Evolutionary conservation across 331 rosid genomes (phyloP), one percentile per base, ranked within the genome.

Genomic region (Acacia concinna): DNA sequence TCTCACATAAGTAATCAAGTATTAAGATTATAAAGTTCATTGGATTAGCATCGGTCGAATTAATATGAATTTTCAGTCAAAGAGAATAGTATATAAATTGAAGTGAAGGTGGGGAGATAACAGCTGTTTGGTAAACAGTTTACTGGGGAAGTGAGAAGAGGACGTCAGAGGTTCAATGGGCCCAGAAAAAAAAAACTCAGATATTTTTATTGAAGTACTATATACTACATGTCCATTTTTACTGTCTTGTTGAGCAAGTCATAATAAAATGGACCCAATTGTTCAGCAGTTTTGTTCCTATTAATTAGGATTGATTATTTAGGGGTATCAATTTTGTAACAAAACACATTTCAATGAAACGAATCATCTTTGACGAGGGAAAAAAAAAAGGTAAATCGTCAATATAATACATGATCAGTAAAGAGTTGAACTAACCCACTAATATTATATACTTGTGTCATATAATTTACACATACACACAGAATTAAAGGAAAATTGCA

Each of bases 141-240:
- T 82, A 82, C 82, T 84, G 11, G 87, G 79, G 79, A 66, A 15
- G n/a, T 31, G 88, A 25, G 86, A 81, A 23, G 65, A 73, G n/a
- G 46, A n/a, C 44, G 71, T 72, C 44, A 52, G 71, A 41, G 56
- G 69, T 77, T 79, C 64, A 59, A 28, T 6, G 62, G 71, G 35
- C 12, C n/a, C n/a, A 8, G 6, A 77, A 52, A 71, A 67, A 81
- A 18, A 49, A 15, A 4, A 49, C 83, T 79, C 43, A 37, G 8
- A 69, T 75, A 38, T 8, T 3, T 32, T 4, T 32, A 38, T 38
- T 40, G 44, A 9, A 40, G 44, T 10, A 40, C 44, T 40, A 7
- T 1, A 40, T 10, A 40, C 11, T 7, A 11, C 0, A 7, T 60
- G 28, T 32, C 41, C 70, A 56, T 77, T 37, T 25, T 62, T 54